Base-by-base conservation (phyloP, 768 basidiomycete genomes). In the Thelephora ganbajun region DNA sequence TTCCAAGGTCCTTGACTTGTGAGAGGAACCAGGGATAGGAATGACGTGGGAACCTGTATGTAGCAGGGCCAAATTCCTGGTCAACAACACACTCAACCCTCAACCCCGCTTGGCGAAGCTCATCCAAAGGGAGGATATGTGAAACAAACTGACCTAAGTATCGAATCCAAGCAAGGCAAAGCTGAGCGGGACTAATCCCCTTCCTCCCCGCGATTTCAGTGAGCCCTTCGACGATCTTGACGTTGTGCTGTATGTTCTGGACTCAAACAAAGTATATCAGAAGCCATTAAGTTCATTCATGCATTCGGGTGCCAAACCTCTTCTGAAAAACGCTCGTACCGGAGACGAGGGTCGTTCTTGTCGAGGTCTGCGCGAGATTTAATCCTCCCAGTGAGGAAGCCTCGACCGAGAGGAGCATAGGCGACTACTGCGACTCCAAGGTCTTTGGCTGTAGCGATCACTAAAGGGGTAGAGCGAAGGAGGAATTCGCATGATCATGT, bases 361-460 rank as follows among this genome's bases (percentile, higher is more conserved):
- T 64, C 67, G 13, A 68, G 37, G 46, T 68, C 65, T 4, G 59
- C 54, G 11, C 44, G 46, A 19, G 52, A 61, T 53, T 69, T 73
- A 56, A 77, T 66, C 33, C 67, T 57, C 0, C 77, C 76, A 0
- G 72, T 72, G 30, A 79, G 61, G 57, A 77, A 66, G 2, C 77
- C 76, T 14, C 66, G 62, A 4, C 77, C 76, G 0, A 78, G 66
- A 0, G 77, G 76, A 33, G 71, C 79, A 57, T 43, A 3, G 26
- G 71, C 79, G 11, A 74, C 57, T n/a, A 83, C 69, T 5, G 76
- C 61, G 43, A 81, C 66, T 0, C 70, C 71, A 14, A 79, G 69
- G 50, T 79, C 75, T 43, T 64, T 59, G 6, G 74, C 72, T 1
- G 76, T 68, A 1, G 66, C 66, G 50, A 82, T 69, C 11, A 79